Percentiles rank a stretch among this genome's conserved stretches.
phyloP scores from a whole-genome alignment of 2,329 filamentous ascomycete genomes.

The Fusarium piperis region DNA sequence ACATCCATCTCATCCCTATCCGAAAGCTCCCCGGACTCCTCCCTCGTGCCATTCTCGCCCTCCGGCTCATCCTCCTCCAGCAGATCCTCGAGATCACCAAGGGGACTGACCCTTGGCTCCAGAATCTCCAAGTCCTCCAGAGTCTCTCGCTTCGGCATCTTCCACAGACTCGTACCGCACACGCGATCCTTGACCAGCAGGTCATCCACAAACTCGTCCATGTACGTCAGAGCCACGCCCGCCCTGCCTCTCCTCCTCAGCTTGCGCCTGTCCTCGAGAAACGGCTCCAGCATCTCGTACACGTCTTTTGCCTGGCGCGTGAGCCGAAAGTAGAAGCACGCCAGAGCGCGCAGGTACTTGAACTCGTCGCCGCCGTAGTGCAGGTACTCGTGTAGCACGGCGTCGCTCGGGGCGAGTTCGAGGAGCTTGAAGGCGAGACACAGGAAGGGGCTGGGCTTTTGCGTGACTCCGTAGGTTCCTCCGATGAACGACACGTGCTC shows the following conservation, averaged over 20 bases:
- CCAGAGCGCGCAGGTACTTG: constrained; percentile 89
- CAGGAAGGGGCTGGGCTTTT: constrained; percentile 91
- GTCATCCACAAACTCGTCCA: constrained; percentile 96
- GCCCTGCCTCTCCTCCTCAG: constrained; percentile 79
- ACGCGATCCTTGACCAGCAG: constrained; percentile 88
- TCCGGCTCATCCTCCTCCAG: constrained; percentile 65
- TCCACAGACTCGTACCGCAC: constrained; percentile 91
- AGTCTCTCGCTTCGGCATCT: constrained; percentile 82
- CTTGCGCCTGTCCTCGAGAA: constrained; percentile 84
- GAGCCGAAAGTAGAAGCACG: constrained; percentile 91
- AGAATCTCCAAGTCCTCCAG: constrained; percentile 90
- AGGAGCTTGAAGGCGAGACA: constrained; percentile 95
- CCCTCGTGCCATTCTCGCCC: constrained; percentile 43
- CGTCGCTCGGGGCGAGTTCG: constrained; percentile 83
- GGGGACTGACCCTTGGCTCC: constrained; percentile 83
- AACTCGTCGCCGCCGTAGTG: constrained; percentile 78
- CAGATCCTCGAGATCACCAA: constrained; percentile 81
- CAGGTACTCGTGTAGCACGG: constrained; percentile 83
- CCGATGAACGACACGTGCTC: constrained; percentile 84
- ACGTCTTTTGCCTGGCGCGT: constrained; percentile 86
- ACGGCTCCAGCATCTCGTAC: constrained; percentile 82
- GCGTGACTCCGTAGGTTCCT: constrained; percentile 84
- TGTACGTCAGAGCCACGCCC: constrained; percentile 78
- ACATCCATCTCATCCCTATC: constrained; percentile 53
- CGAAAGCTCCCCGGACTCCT: constrained; percentile 54